Conservation (phyloP, 2,329 filamentous ascomycete species). For the Metarhizium rileyi region DNA sequence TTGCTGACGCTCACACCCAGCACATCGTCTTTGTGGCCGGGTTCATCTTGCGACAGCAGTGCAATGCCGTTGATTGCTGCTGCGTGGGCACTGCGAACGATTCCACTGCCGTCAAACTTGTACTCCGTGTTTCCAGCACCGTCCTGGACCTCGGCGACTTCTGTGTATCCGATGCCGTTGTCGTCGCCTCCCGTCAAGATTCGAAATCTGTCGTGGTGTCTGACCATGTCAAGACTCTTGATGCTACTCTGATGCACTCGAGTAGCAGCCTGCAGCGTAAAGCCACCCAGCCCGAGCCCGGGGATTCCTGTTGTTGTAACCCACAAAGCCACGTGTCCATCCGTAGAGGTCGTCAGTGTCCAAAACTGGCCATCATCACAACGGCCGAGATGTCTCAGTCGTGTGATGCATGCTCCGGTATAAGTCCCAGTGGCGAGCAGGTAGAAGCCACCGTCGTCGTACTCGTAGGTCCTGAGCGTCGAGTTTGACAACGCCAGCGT, state of each 20-base stretch:
- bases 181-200: constrained; percentile 81
- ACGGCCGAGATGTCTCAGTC: constrained; percentile 38
- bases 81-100: constrained; percentile 49
- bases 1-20: constrained; percentile 42
- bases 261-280: constrained; percentile 20
- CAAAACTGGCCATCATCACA: constrained; percentile 18
- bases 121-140: constrained; percentile 10
- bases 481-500: constrained; percentile 80
- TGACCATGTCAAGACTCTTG: constrained; percentile 48
- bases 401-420: constrained; percentile 67
- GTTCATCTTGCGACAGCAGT: constrained; percentile 18
- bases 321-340: constrained; percentile 54
- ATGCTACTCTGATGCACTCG: constrained; percentile 73
- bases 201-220: constrained; percentile 27
- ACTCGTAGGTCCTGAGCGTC: constrained; percentile 52
- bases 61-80: constrained; percentile 57
- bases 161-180: constrained; percentile 60
- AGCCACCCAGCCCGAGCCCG: constrained; percentile 9
- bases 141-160: constrained; percentile 11
- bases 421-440: constrained; percentile 48
- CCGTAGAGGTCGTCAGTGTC: constrained; percentile 66
- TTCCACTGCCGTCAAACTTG: constrained; percentile 13
- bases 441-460: constrained; percentile 34
- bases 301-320: constrained; percentile 11
- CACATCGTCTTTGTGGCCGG: constrained; percentile 6